Evolutionary conservation across 2,329 filamentous ascomycete species (phyloP), one percentile per base, ranked within the genome.

Genomic region (Zasmidium cellare): DNA sequence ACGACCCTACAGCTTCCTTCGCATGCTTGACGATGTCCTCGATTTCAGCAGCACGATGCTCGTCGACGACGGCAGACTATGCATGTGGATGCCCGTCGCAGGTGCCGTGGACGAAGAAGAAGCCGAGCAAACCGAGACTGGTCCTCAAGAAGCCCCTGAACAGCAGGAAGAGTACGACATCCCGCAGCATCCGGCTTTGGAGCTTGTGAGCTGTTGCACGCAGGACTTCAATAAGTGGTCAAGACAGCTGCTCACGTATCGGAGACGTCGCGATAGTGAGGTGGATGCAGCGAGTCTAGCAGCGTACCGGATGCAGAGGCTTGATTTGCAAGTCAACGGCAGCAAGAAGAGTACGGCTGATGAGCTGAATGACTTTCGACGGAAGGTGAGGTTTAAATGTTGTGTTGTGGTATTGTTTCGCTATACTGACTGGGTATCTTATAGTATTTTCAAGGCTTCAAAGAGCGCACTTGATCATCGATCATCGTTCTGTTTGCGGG

Each of bases 21-120:
- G 90, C 5, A 92, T 99, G 85, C 82, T 97, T 19, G 87, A 92
- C 68, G 92, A 97, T 72, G 91, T 99, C 53, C 82, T 97, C 5
- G 82, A 87, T 19, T 97, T 99, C 69, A 87, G 91, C 3, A 83
- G 87, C 0, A 79, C 84, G 12, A 90, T 87, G 1, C 80, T 99
- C 0, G 90, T 96, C 7, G 87, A 91, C 53, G 77, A 85, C 61
- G 94, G 91, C 0, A 82, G 94, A 24, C 74, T 99, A 9, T 90
- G 89, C 7, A 96, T 99, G 79, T 99, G 94, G 94, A 96, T 97
- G 90, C 94, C 94, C 0, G 96, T 92, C 0, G 88, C 91, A 24
- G 71, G 69, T n/a, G 60, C 92, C 1, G 57, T 60, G 31, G 67
- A 64, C 22, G 62, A 63, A 20, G 57, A 58, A 31, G 84, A 91